These are phyloP conservation scores for Penicillium carneum DNA, from an alignment of 2,329 filamentous ascomycete species.

Conservation along the genomic window DNA sequence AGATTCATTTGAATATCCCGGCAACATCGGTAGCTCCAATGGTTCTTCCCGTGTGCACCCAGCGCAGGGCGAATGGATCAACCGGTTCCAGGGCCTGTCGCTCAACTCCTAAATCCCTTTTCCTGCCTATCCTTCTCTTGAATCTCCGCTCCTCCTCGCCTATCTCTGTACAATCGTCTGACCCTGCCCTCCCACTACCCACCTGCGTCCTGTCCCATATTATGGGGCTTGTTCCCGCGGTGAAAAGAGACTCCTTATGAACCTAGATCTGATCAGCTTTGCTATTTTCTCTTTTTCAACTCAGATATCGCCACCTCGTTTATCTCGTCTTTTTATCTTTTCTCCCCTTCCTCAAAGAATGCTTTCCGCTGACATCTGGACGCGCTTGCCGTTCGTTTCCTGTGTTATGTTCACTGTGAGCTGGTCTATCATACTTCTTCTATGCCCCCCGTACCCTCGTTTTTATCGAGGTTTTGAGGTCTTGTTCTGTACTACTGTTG, in stretches of 20 bases:
- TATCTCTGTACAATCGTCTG: slow-evolving; percentile 13
- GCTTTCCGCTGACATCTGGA: neutral
- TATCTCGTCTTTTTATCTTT: neutral
- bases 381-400: neutral
- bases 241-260: slow-evolving; percentile 19
- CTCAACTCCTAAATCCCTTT: slow-evolving; percentile 62
- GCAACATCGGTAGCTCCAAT: slow-evolving; percentile 47
- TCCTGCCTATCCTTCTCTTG: neutral
- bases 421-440: neutral
- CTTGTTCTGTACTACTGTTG: slow-evolving; percentile 21
- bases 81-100: slow-evolving; percentile 73
- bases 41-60: slow-evolving; percentile 44
- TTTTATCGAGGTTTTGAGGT: neutral
- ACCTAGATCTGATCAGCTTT: slow-evolving; percentile 18
- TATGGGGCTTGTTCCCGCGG: neutral
- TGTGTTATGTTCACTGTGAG: neutral
- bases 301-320: neutral
- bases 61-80: slow-evolving; percentile 64
- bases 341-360: slow-evolving; percentile 7
- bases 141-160: neutral
- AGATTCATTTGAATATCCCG: slow-evolving; percentile 45
- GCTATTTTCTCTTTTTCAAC: slow-evolving; percentile 6
- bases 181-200: neutral
- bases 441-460: neutral
- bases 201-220: neutral